A percentile compares a stretch with the other conserved stretches of the same genome.
phyloP scores from a whole-genome alignment of 768 basidiomycete genomes.

The Panellus pusillus region DNA sequence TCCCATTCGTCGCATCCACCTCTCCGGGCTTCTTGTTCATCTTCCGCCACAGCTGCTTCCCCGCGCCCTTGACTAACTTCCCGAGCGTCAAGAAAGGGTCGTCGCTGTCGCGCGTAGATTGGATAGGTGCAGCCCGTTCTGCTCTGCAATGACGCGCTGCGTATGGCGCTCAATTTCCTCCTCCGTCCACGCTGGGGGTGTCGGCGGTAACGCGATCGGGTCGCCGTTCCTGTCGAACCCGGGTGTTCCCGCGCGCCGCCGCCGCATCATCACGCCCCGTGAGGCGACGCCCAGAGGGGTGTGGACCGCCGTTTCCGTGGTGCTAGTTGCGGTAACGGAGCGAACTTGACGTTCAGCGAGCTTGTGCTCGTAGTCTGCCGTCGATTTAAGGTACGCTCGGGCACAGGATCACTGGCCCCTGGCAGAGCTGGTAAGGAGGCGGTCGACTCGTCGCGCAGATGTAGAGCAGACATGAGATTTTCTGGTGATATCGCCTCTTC shows the following conservation, averaged over 20 bases:
- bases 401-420: not conserved
- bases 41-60: constrained; percentile 51
- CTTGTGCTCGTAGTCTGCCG: constrained; percentile 14
- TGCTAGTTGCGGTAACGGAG: constrained; percentile 55
- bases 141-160: constrained; percentile 23
- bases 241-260: constrained; percentile 28
- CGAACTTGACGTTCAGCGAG: constrained; percentile 50
- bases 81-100: constrained; percentile 52
- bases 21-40: constrained; percentile 38
- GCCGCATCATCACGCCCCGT: constrained; percentile 41
- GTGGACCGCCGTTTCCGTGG: constrained; percentile 49
- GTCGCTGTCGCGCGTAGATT: constrained; percentile 32
- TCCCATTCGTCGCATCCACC: constrained; percentile 12
- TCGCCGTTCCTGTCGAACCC: constrained; percentile 16
- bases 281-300: constrained; percentile 57
- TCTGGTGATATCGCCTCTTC: constrained; percentile 28
- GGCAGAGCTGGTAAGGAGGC: constrained; percentile 27
- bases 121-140: not conserved
- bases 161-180: constrained; percentile 40
- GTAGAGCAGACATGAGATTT: constrained; percentile 44
- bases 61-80: constrained; percentile 50
- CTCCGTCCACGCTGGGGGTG: constrained; percentile 36
- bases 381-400: constrained; percentile 3
- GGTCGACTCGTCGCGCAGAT: constrained; percentile 38
- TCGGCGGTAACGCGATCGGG: constrained; percentile 24